Evolutionary conservation across 495 filamentous ascomycete genomes (phyloP).

Genomic region (Penicillium simplicissimum): DNA sequence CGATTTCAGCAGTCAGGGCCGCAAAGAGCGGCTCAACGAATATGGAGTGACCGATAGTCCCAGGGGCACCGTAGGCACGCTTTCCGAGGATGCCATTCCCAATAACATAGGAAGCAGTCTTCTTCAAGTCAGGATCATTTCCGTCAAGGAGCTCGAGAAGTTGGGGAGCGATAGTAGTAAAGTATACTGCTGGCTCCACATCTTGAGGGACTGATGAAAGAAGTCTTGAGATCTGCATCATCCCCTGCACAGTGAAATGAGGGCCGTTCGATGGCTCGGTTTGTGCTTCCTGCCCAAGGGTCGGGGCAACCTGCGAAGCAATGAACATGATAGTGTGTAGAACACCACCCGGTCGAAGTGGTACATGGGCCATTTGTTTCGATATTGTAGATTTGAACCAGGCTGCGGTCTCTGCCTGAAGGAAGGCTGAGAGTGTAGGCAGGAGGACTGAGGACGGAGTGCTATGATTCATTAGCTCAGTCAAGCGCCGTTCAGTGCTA

Average conservation of each 20-base stretch:
- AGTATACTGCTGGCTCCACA: slow-evolving; percentile 59
- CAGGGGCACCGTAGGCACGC: slow-evolving; percentile 65
- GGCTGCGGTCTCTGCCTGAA: slow-evolving; percentile 44
- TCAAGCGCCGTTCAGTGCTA: background rate
- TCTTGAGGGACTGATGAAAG: slow-evolving; percentile 62
- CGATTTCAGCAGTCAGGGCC: slow-evolving; percentile 57
- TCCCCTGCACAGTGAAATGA: slow-evolving; percentile 69
- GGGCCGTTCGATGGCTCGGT: slow-evolving; percentile 49
- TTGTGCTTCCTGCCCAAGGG: slow-evolving; percentile 41
- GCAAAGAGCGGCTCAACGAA: slow-evolving; percentile 66
- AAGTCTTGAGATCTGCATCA: slow-evolving; percentile 64
- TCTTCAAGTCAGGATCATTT: slow-evolving; percentile 60
- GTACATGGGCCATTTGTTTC: slow-evolving; percentile 57
- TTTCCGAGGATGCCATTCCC: slow-evolving; percentile 71
- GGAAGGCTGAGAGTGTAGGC: slow-evolving; percentile 47
- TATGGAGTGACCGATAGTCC: slow-evolving; percentile 66
- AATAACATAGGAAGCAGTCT: slow-evolving; percentile 69
- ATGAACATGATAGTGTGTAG: slow-evolving; percentile 71
- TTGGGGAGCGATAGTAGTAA: slow-evolving; percentile 64
- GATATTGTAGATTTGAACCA: slow-evolving; percentile 55
- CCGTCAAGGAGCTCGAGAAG: slow-evolving; percentile 68
- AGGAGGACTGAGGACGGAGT: slow-evolving; percentile 46
- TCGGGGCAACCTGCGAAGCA: slow-evolving; percentile 56
- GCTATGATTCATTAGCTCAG: slow-evolving; percentile 31
- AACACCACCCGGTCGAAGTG: slow-evolving; percentile 66